Percentiles rank a stretch among this genome's conserved stretches.
Evolutionary conservation across 768 basidiomycete genomes (phyloP).

Genomic region (Pisolithus microcarpus): DNA sequence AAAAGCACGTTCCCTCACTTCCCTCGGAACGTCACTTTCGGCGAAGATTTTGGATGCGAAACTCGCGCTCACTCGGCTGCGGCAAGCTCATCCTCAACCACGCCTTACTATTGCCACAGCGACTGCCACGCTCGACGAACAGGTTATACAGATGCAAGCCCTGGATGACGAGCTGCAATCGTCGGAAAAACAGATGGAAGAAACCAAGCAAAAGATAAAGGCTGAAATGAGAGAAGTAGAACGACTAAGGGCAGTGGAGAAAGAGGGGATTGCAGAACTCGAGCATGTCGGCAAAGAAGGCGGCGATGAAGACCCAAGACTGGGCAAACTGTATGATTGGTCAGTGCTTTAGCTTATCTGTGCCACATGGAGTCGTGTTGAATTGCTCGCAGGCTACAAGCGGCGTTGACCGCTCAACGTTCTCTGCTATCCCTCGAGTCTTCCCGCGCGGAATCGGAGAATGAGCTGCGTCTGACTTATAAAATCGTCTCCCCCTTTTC

Average conservation of each 20-base stretch:
- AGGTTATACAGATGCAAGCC: constrained; percentile 75
- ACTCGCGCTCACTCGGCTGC: constrained; percentile 69
- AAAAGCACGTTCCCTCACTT: constrained; percentile 44
- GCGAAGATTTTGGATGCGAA: constrained; percentile 80
- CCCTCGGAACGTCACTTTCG: constrained; percentile 52
- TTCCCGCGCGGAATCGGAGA: constrained; percentile 57
- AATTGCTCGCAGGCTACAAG: constrained; percentile 51
- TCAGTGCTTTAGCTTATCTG: constrained; percentile 25
- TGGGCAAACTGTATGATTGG: constrained; percentile 66
- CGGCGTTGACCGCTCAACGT: constrained; percentile 58
- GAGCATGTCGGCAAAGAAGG: constrained; percentile 45
- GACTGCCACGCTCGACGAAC: constrained; percentile 62
- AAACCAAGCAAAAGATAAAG: constrained; percentile 60
- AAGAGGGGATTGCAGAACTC: constrained; percentile 54
- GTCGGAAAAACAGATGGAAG: constrained; percentile 43
- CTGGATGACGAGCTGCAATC: constrained; percentile 58
- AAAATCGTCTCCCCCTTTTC: constrained; percentile 30
- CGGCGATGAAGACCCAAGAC: constrained; percentile 57
- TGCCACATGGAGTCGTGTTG: not conserved
- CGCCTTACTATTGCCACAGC: constrained; percentile 74
- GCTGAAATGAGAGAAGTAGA: constrained; percentile 49
- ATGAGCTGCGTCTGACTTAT: constrained; percentile 72
- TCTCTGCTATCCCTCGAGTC: constrained; percentile 54
- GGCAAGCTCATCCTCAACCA: constrained; percentile 73
- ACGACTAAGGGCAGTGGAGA: constrained; percentile 52